Evolutionary conservation across 495 filamentous ascomycete species (phyloP), one percentile per base, ranked within the genome.

Genomic region (Trichoderma virens): DNA sequence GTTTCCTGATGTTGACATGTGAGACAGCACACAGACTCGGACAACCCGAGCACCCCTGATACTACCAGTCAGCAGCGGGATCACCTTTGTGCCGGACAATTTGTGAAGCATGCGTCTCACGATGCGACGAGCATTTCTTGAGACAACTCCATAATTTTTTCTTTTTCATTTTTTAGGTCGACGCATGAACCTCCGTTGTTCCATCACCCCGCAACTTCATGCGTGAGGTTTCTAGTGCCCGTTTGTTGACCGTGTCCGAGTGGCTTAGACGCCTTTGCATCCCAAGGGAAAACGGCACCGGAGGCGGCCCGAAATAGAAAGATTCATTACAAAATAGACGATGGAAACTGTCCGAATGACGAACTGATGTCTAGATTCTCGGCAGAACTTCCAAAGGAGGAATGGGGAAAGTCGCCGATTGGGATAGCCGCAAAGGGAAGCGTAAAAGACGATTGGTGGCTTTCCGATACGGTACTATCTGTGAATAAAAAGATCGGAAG

Each of bases 401-500:
- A 9, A 56, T 13, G 51, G 23, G 16, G 23, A 27, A 30, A 9
- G 6, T 11, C 30, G 51, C 51, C 23, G 51, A 63, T 51, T 63
- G 8, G 41, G 39, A 54, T 32, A 14, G 9, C 16, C 28, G 41
- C 25, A 34, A n/a, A 51, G 14, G 61, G 13, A 30, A 11, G 51
- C 39, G 61, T 31, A n/a, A 43, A 31, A 43, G 27, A 34, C 18
- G 51, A 56, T 56, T 56, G 51, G 51, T 56, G 51, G 51, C 25
- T 45, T 45, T 7, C 16, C 3, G 18, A 16, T 45, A n/a, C 41
- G 41, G 41, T 14, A 56, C 9, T 56, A 13, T 16, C 18, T 45
- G 18, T 16, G 5, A n/a, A n/a, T 18, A n/a, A 18, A 2, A 47
- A 47, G 14, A 45, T 4, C 14, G 41, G 16, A 16, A 23, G 51